Evolutionary conservation across 2,329 filamentous ascomycete genomes (phyloP).

Genomic region (Penicillium sp.): DNA sequence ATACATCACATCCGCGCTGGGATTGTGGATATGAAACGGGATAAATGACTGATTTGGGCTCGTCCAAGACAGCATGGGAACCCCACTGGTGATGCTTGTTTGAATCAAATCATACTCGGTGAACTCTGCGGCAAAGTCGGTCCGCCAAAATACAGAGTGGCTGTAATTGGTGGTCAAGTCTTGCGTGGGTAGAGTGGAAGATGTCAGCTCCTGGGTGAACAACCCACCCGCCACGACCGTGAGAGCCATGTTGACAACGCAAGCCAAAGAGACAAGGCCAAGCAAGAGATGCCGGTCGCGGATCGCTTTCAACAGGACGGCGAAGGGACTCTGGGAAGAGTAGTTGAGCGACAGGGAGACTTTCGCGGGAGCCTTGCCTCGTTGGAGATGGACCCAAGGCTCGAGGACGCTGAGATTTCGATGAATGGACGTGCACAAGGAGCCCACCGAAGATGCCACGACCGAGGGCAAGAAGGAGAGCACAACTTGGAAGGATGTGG

Average conservation of each 20-base stretch:
- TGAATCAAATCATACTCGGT: slow-evolving; percentile 43
- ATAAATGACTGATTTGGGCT: slow-evolving; percentile 38
- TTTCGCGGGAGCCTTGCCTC: slow-evolving; percentile 33
- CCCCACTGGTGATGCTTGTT: slow-evolving; percentile 39
- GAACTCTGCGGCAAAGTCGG: slow-evolving; percentile 39
- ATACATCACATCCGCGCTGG: slow-evolving; percentile 31
- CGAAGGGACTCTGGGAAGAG: slow-evolving; percentile 38
- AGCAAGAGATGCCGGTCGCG: slow-evolving; percentile 35
- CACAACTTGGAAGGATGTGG: slow-evolving; percentile 37
- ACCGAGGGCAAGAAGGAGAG: slow-evolving; percentile 39
- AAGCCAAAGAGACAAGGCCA: slow-evolving; percentile 36
- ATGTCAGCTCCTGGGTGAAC: slow-evolving; percentile 38
- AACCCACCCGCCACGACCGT: slow-evolving; percentile 39
- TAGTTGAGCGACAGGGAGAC: slow-evolving; percentile 40
- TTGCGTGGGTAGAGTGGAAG: slow-evolving; percentile 30
- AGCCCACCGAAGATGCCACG: slow-evolving; percentile 38
- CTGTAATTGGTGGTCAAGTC: slow-evolving; percentile 37
- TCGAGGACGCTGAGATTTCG: slow-evolving; percentile 41
- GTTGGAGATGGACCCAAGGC: slow-evolving; percentile 42
- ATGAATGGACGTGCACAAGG: slow-evolving; percentile 40
- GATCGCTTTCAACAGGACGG: slow-evolving; percentile 34
- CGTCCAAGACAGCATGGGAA: slow-evolving; percentile 39
- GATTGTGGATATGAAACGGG: slow-evolving; percentile 30
- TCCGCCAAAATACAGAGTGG: slow-evolving; percentile 32
- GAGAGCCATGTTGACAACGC: slow-evolving; percentile 35